These are phyloP conservation scores for Aureobasidium sp. DNA, from an alignment of 2,329 filamentous ascomycete species.

Conservation along the genomic window DNA sequence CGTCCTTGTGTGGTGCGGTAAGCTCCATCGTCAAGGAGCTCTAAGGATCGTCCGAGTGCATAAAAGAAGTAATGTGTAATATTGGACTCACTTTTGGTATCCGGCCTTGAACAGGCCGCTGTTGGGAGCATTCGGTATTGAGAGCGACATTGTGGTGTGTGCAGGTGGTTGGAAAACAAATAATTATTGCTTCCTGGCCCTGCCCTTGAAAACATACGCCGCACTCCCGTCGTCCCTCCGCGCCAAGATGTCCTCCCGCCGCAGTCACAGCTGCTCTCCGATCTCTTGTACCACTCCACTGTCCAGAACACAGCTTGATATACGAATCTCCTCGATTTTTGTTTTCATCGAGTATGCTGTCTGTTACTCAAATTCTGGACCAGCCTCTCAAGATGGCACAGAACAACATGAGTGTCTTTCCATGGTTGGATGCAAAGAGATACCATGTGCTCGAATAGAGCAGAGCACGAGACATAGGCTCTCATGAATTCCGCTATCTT, in stretches of 20 bases:
- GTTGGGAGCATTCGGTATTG: constrained; percentile 91
- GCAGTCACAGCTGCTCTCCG: neutral
- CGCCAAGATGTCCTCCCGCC: constrained; percentile 2
- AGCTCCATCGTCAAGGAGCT: constrained; percentile 1
- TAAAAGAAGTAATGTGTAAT: neutral
- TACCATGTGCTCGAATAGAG: too few species aligned
- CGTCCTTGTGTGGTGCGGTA: constrained; percentile 18
- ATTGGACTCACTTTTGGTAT: constrained; percentile 73
- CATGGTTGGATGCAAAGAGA: too few species aligned
- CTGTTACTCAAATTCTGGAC: too few species aligned
- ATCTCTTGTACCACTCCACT: neutral
- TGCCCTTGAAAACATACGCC: constrained; percentile 4
- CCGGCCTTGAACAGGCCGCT: constrained; percentile 89
- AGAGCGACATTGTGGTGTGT: constrained; percentile 69
- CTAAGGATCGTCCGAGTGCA: neutral
- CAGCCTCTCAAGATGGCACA: too few species aligned
- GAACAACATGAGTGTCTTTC: too few species aligned
- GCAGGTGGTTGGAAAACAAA: constrained; percentile 1
- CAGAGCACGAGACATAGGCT: neutral
- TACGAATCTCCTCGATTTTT: neutral
- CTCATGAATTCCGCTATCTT: neutral
- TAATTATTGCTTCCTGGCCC: neutral
- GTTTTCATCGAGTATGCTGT: neutral
- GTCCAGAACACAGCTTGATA: neutral
- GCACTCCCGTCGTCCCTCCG: neutral